Evolutionary conservation across 1,284 basidiomycete genomes (phyloP).

Genomic region (Trametes hirsuta): DNA sequence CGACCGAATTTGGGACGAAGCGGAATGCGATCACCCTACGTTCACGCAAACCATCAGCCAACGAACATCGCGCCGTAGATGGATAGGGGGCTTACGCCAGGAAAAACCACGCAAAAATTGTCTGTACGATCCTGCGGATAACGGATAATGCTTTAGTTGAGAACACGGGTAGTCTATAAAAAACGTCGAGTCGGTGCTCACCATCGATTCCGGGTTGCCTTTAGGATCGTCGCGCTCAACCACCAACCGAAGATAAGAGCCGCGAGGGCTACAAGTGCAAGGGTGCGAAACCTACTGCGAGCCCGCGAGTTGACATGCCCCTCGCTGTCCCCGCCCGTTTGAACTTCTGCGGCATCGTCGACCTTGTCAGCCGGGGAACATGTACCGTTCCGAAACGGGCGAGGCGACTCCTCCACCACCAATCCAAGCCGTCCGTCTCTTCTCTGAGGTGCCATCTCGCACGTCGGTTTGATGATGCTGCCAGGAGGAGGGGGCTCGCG

Average conservation of each 20-base stretch:
- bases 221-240: constrained; percentile 71
- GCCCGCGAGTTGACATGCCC: too few species aligned
- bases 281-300: constrained; percentile 34
- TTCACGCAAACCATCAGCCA: too few species aligned
- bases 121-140: constrained; percentile 69
- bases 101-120: constrained; percentile 81
- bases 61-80: too few species aligned
- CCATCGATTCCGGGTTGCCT: constrained; percentile 76
- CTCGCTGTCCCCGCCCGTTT: too few species aligned
- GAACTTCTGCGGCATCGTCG: too few species aligned
- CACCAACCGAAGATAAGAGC: constrained; percentile 78
- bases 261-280: constrained; percentile 56
- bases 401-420: too few species aligned
- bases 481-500: too few species aligned
- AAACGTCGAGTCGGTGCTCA: constrained; percentile 29
- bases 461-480: too few species aligned
- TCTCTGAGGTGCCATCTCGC: too few species aligned
- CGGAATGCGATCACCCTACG: constrained; percentile 76
- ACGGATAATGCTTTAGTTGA: constrained; percentile 2
- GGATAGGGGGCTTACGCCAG: constrained; percentile 50
- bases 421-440: too few species aligned
- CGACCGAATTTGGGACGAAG: constrained; percentile 70
- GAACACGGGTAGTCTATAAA: constrained; percentile 20
- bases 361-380: too few species aligned
- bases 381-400: too few species aligned